Conservation (phyloP, 371 early-diverging fungal species). For the Globomyces sp. region DNA sequence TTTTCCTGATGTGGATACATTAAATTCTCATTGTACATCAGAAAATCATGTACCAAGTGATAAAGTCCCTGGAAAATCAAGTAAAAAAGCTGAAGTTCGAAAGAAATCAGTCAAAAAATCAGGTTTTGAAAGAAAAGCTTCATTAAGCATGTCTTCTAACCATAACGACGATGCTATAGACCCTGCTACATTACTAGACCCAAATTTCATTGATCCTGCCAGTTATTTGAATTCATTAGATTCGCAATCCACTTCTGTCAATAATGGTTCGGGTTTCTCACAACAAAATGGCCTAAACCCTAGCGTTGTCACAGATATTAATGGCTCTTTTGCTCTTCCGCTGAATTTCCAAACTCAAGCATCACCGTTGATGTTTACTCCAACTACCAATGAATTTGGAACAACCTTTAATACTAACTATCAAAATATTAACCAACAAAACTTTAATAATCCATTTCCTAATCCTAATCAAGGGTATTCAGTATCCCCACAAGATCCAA, state of each 20-base stretch:
- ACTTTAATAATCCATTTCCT: neutral
- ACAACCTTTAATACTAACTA: neutral
- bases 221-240: too few species aligned
- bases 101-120: slow-evolving; percentile 1
- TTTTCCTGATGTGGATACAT: neutral
- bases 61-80: neutral
- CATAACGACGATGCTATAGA: too few species aligned
- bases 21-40: neutral
- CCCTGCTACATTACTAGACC: too few species aligned
- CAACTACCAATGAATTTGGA: neutral
- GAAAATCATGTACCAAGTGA: neutral
- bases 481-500: neutral
- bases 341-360: neutral
- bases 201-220: too few species aligned
- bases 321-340: too few species aligned
- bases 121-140: neutral
- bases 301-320: neutral
- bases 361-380: neutral
- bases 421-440: neutral
- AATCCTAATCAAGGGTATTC: slow-evolving; percentile 2
- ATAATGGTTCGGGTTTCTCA: neutral
- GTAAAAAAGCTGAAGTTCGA: neutral
- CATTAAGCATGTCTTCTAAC: neutral
- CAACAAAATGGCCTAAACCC: neutral
- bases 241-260: too few species aligned